phyloP scores from a whole-genome alignment of 306 rosid species.

The Vachellia pachyceras region DNA sequence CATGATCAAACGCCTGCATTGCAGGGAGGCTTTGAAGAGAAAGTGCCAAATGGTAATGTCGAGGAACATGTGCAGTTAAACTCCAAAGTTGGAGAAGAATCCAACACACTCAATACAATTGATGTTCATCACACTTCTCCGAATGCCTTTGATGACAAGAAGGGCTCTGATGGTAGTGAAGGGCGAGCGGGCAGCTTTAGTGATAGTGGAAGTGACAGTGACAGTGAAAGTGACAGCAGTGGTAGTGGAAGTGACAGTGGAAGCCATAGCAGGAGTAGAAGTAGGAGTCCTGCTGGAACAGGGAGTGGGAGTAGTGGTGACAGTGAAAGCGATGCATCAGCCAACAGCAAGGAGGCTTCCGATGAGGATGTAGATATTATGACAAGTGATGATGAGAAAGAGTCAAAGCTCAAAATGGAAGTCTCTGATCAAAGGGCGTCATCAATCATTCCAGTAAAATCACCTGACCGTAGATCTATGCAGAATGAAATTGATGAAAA shows the following conservation, averaged over 20 bases:
- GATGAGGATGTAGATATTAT: slow-evolving; percentile 96
- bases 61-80: slow-evolving; percentile 54
- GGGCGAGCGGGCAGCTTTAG: slow-evolving; percentile 79
- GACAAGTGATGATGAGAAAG: slow-evolving; percentile 98
- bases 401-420: slow-evolving; percentile 63
- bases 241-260: slow-evolving; percentile 89
- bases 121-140: slow-evolving; percentile 69
- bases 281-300: slow-evolving; percentile 75
- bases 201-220: slow-evolving; percentile 87
- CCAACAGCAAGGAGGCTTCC: slow-evolving; percentile 88
- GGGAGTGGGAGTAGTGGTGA: slow-evolving; percentile 91
- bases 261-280: slow-evolving; percentile 83
- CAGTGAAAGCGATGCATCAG: slow-evolving; percentile 90
- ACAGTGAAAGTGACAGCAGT: slow-evolving; percentile 89
- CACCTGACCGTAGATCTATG: slow-evolving; percentile 61
- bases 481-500: slow-evolving; percentile 62
- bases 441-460: slow-evolving; percentile 52
- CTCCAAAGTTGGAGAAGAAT: slow-evolving; percentile 58
- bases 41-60: slow-evolving; percentile 48
- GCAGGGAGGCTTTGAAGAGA: slow-evolving; percentile 60
- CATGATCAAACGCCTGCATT: slow-evolving; percentile 63
- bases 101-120: slow-evolving; percentile 54
- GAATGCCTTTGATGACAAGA: slow-evolving; percentile 62
- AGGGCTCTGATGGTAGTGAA: slow-evolving; percentile 70
- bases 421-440: slow-evolving; percentile 56